Conservation (phyloP, 2,329 filamentous ascomycete genomes). For the Chaetoscypha palmicola region DNA sequence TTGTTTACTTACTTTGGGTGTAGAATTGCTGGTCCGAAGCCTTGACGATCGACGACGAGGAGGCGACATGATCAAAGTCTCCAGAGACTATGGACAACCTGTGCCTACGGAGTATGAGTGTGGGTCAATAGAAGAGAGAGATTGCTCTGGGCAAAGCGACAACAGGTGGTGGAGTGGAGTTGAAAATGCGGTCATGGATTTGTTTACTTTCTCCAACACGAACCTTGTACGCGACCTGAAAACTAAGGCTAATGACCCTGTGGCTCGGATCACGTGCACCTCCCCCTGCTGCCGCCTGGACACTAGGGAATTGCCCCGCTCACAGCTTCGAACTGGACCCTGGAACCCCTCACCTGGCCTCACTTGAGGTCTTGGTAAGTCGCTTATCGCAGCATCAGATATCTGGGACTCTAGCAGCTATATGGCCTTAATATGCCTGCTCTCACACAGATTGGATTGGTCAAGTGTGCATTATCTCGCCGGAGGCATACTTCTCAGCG, state of each 20-base stretch:
- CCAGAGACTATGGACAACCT: conserved; percentile 1
- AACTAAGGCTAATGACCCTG: not conserved
- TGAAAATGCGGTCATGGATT: not conserved
- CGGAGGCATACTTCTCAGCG: too few species aligned
- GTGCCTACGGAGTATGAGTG: not conserved
- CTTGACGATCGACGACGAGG: conserved; percentile 30
- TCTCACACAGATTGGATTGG: too few species aligned
- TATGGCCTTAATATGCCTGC: too few species aligned
- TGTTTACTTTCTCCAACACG: not conserved
- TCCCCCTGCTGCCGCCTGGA: too few species aligned
- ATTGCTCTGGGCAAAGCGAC: conserved; percentile 6
- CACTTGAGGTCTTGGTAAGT: not conserved
- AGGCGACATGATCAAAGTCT: conserved; percentile 18
- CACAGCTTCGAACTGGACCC: too few species aligned
- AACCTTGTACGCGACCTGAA: not conserved
- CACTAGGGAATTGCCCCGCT: too few species aligned
- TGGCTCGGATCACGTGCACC: not conserved
- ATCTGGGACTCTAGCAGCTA: too few species aligned
- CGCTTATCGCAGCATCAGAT: too few species aligned
- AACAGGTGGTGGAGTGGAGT: not conserved
- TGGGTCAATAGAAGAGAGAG: conserved; percentile 1
- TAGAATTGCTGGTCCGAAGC: conserved; percentile 25
- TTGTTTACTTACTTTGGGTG: conserved; percentile 27
- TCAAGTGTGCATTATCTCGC: too few species aligned
- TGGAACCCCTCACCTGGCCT: not conserved